These are phyloP conservation scores for Fusarium pseudograminearum DNA, from an alignment of 2,329 filamentous ascomycete species.

Conservation along the genomic window DNA sequence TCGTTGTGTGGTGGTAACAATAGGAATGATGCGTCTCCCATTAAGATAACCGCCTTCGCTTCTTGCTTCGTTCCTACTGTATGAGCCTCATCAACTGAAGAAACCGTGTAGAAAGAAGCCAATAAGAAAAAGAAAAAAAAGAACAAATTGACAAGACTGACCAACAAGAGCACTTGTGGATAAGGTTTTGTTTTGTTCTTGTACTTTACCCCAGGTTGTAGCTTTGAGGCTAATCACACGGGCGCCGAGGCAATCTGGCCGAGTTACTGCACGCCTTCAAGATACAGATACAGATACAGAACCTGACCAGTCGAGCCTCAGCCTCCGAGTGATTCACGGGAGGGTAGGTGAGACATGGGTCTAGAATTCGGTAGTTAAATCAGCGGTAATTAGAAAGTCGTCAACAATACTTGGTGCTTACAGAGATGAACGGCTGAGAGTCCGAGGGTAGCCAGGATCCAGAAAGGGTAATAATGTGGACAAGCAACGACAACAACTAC, in stretches of 20 bases:
- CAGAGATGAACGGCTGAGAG: constrained; percentile 30
- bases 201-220: constrained; percentile 25
- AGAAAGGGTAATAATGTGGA: constrained; percentile 26
- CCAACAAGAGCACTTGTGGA: constrained; percentile 1
- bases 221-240: constrained; percentile 20
- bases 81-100: no score
- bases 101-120: background rate
- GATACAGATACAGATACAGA: background rate
- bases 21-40: constrained; percentile 3
- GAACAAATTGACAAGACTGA: background rate
- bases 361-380: constrained; percentile 34
- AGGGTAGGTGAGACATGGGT: constrained; percentile 28
- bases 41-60: background rate
- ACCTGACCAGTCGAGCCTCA: constrained; percentile 17
- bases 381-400: constrained; percentile 34
- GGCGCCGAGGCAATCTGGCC: constrained; percentile 25
- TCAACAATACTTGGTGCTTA: constrained; percentile 34
- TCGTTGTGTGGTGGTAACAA: constrained; percentile 9
- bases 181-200: constrained; percentile 23
- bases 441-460: constrained; percentile 24
- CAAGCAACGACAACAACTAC: constrained; percentile 2
- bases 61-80: background rate
- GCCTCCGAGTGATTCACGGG: constrained; percentile 17
- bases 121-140: background rate
- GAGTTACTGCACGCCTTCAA: constrained; percentile 16